A percentile compares a stretch with the other conserved stretches of the same genome.
Conservation (phyloP, 306 rosid genomes). For the Dicorynia guianensis region DNA sequence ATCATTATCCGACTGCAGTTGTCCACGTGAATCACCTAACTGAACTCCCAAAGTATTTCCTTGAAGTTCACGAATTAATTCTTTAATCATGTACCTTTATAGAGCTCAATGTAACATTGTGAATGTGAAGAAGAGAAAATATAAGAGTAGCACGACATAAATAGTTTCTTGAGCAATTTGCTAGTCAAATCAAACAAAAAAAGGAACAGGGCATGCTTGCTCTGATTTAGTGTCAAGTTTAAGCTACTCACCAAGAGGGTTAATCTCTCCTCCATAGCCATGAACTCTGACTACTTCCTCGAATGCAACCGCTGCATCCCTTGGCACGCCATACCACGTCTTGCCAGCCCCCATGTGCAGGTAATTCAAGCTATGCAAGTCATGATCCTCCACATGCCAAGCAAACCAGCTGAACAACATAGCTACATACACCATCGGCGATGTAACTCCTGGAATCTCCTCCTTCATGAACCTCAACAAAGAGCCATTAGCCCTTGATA, state of each 20-base stretch:
- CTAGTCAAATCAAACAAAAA: neutral
- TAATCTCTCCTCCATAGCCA: slow-evolving; percentile 93
- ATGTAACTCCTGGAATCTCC: slow-evolving; percentile 98
- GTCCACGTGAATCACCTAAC: neutral
- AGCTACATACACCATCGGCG: slow-evolving; percentile 95
- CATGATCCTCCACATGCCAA: slow-evolving; percentile 99
- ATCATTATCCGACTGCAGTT: neutral
- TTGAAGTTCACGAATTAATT: neutral
- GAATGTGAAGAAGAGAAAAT: neutral
- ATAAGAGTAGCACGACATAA: neutral
- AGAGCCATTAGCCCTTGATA: slow-evolving; percentile 86
- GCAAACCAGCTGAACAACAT: slow-evolving; percentile 99
- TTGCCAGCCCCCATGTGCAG: slow-evolving; percentile 92
- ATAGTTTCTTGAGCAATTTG: neutral
- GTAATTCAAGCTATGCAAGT: slow-evolving; percentile 94
- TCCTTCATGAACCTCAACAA: slow-evolving; percentile 96
- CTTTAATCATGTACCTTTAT: neutral
- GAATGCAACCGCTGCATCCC: slow-evolving; percentile 92
- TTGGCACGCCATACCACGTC: slow-evolving; percentile 97
- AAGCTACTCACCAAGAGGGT: slow-evolving; percentile 89
- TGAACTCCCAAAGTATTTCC: slow-evolving; percentile 5
- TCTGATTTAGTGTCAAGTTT: slow-evolving; percentile 5
- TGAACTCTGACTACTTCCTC: slow-evolving; percentile 96
- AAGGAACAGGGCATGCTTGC: slow-evolving; percentile 39
- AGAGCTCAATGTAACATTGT: neutral